These are phyloP conservation scores for Volvox africanus DNA, from an alignment of 139 green algal genomes.

Conservation along the genomic window DNA sequence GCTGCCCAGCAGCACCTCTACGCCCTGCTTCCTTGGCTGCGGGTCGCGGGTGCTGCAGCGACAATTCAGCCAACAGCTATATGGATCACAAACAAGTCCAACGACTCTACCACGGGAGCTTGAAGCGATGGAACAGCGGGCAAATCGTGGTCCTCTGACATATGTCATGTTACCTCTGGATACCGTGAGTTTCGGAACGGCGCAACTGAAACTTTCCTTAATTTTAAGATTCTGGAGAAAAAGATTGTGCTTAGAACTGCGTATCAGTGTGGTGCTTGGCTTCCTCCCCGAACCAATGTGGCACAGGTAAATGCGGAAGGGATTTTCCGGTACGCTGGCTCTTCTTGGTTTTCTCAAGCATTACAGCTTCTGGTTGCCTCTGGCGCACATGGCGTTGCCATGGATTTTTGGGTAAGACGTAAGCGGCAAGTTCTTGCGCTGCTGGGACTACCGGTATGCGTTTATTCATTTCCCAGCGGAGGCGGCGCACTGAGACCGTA, in stretches of 20 bases:
- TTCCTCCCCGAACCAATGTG: neutral
- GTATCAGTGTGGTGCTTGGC: neutral
- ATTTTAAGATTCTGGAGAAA: too few relatives aligned
- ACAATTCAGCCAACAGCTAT: constrained; percentile 17
- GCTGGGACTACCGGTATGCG: neutral
- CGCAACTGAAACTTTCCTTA: neutral
- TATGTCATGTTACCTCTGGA: constrained; percentile 96
- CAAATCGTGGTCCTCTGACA: constrained; percentile 46
- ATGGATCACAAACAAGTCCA: neutral
- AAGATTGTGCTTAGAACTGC: neutral
- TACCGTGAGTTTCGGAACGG: constrained; percentile 73
- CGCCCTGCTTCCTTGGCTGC: neutral
- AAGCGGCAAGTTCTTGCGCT: neutral
- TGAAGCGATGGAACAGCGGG: neutral
- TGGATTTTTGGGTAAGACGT: constrained; percentile 88
- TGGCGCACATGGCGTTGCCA: constrained; percentile 88
- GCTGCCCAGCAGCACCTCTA: neutral
- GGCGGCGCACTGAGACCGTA: too few relatives aligned
- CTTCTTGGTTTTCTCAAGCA: constrained; percentile 79
- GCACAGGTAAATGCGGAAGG: constrained; percentile 80
- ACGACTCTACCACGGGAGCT: neutral
- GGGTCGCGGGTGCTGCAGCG: neutral
- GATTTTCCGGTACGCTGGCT: constrained; percentile 79
- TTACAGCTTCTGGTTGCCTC: constrained; percentile 76
- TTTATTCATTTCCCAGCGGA: too few relatives aligned